These are phyloP conservation scores for Halophytophthora batemanensis DNA, from an alignment of 352 stramenopile genomes.

Conservation along the genomic window DNA sequence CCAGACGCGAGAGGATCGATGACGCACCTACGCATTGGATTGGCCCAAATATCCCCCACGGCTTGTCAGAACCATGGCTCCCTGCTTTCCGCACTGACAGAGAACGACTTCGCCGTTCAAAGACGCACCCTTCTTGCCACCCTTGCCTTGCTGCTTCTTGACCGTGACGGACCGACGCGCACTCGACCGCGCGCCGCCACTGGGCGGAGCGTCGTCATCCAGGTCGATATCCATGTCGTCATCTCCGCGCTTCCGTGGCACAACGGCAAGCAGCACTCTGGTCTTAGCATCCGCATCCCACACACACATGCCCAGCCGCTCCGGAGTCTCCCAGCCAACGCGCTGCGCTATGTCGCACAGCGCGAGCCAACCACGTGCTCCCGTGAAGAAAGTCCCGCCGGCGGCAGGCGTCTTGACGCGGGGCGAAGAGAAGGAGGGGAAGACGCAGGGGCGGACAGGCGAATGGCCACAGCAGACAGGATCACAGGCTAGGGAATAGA, in stretches of 20 bases:
- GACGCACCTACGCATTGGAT: slow-evolving; percentile 20
- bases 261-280: slow-evolving; percentile 23
- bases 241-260: slow-evolving; percentile 35
- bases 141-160: slow-evolving; percentile 34
- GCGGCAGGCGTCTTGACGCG: no score
- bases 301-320: neutral
- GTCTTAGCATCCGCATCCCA: slow-evolving; percentile 16
- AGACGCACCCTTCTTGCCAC: slow-evolving; percentile 57
- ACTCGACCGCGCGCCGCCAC: slow-evolving; percentile 28
- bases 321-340: no score
- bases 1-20: slow-evolving; percentile 72
- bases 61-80: slow-evolving; percentile 9
- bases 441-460: slow-evolving; percentile 9
- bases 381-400: no score
- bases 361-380: no score
- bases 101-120: no score
- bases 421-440: no score
- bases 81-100: neutral
- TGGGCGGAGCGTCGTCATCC: slow-evolving; percentile 33
- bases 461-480: slow-evolving; percentile 17
- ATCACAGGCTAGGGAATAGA: slow-evolving; percentile 6
- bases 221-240: slow-evolving; percentile 66
- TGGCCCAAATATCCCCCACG: slow-evolving; percentile 3
- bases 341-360: no score
- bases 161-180: slow-evolving; percentile 60